A percentile compares a stretch with the other conserved stretches of the same genome.
phyloP scores from a whole-genome alignment of 1,284 basidiomycete genomes.

The Microbotryum intermedium region DNA sequence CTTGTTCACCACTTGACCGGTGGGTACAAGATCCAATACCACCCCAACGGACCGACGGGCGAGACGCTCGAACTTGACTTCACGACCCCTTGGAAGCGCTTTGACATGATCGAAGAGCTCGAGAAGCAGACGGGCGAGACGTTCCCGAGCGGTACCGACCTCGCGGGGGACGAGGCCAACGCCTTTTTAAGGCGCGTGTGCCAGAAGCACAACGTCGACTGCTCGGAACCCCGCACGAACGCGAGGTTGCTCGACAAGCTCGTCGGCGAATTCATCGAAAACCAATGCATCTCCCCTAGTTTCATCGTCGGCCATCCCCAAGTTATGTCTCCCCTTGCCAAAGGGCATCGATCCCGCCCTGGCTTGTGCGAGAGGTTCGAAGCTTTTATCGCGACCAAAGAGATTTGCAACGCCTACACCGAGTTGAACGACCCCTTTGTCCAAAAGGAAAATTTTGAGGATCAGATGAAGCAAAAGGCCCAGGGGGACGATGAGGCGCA shows the following conservation, averaged over 20 bases:
- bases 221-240: constrained; percentile 89
- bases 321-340: constrained; percentile 98
- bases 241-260: constrained; percentile 97
- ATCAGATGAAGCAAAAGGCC: constrained; percentile 84
- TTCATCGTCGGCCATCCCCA: constrained; percentile 99
- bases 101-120: constrained; percentile 94
- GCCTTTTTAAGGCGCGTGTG: constrained; percentile 79
- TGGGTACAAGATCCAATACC: constrained; percentile 77
- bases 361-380: constrained; percentile 98
- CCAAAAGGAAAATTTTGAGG: constrained; percentile 90
- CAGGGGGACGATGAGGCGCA: constrained; percentile 97
- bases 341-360: constrained; percentile 84
- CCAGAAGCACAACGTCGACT: constrained; percentile 85
- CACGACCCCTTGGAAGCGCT: constrained; percentile 93
- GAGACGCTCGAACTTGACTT: constrained; percentile 73
- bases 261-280: constrained; percentile 95
- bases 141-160: constrained; percentile 86
- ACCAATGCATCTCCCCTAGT: constrained; percentile 87
- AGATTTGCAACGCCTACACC: constrained; percentile 96
- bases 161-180: constrained; percentile 84
- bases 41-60: constrained; percentile 54
- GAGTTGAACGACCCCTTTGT: constrained; percentile 98
- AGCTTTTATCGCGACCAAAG: constrained; percentile 95
- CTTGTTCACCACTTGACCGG: constrained; percentile 81
- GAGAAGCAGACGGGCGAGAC: constrained; percentile 87